These are phyloP conservation scores for Botryotinia calthae DNA, from an alignment of 2,329 filamentous ascomycete species.

Conservation along the genomic window DNA sequence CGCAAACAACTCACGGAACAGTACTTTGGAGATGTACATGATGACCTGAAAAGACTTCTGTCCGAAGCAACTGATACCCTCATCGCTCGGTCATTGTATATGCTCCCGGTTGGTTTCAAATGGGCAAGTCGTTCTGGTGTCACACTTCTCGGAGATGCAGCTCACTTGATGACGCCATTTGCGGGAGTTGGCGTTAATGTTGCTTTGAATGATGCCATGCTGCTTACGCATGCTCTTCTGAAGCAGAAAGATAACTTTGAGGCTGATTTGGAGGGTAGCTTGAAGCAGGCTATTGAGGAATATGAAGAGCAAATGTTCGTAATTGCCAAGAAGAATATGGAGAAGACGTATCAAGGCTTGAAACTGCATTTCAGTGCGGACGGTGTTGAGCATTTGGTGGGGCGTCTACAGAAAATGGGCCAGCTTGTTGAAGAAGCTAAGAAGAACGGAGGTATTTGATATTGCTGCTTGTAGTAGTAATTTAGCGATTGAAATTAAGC, in stretches of 20 bases:
- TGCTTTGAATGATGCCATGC: constrained; percentile 46
- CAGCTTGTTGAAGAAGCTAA: background rate
- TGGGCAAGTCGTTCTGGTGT: constrained; percentile 40
- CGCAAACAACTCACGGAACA: constrained; percentile 22
- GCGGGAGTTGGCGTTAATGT: constrained; percentile 50
- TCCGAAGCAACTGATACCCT: constrained; percentile 25
- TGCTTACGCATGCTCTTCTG: constrained; percentile 42
- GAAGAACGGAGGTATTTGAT: background rate
- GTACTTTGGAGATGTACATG: constrained; percentile 28
- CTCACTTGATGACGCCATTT: constrained; percentile 49
- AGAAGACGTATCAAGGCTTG: constrained; percentile 28
- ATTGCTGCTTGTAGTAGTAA: background rate
- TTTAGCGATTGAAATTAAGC: background rate
- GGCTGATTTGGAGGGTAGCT: constrained; percentile 2
- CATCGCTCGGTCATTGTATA: constrained; percentile 27
- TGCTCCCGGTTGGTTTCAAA: constrained; percentile 39
- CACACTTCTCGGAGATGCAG: constrained; percentile 50
- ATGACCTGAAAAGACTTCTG: constrained; percentile 28
- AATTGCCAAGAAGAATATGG: constrained; percentile 25
- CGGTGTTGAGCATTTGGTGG: constrained; percentile 20
- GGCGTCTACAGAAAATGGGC: background rate
- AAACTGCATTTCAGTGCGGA: constrained; percentile 28
- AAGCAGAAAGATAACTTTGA: constrained; percentile 21
- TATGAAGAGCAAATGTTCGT: constrained; percentile 32
- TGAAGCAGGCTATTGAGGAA: constrained; percentile 25